Evolutionary conservation across 2,329 filamentous ascomycete genomes (phyloP).

Genomic region (Ilyonectria mors-panacis): DNA sequence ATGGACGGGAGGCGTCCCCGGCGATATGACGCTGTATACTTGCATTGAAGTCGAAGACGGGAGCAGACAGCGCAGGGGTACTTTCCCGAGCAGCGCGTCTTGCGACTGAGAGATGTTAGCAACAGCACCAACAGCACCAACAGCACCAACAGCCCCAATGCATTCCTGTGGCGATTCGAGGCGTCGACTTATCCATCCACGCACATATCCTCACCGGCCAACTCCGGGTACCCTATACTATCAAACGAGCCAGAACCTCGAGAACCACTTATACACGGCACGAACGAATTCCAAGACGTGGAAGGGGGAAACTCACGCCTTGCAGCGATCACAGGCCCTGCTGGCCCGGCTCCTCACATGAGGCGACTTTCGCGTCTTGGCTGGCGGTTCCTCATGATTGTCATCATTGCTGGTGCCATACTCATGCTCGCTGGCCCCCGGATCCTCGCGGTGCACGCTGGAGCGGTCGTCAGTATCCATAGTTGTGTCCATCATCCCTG

Average conservation of each 20-base stretch:
- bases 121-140: slow-evolving; percentile 1
- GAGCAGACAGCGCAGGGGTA: slow-evolving; percentile 44
- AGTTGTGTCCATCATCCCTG: background rate
- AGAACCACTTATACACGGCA: background rate
- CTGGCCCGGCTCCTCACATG: slow-evolving; percentile 34
- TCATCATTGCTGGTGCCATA: background rate
- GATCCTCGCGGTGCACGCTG: background rate
- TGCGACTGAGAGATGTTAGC: slow-evolving; percentile 35
- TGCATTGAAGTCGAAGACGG: slow-evolving; percentile 41
- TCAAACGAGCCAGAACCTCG: too few relatives aligned
- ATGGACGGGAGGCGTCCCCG: slow-evolving; percentile 44
- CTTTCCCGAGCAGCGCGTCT: slow-evolving; percentile 46
- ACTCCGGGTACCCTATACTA: background rate
- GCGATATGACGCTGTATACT: slow-evolving; percentile 43
- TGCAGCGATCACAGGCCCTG: slow-evolving; percentile 47
- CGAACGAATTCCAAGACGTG: background rate
- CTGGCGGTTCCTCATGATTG: background rate
- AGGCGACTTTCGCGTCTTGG: slow-evolving; percentile 21
- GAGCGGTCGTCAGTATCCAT: slow-evolving; percentile 3
- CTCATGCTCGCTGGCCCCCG: background rate
- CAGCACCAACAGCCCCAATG: background rate
- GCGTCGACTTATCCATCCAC: background rate
- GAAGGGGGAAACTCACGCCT: slow-evolving; percentile 34
- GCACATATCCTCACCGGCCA: background rate
- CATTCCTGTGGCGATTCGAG: background rate